Base-by-base conservation (phyloP, 306 rosid species). In the Prunus padus region DNA sequence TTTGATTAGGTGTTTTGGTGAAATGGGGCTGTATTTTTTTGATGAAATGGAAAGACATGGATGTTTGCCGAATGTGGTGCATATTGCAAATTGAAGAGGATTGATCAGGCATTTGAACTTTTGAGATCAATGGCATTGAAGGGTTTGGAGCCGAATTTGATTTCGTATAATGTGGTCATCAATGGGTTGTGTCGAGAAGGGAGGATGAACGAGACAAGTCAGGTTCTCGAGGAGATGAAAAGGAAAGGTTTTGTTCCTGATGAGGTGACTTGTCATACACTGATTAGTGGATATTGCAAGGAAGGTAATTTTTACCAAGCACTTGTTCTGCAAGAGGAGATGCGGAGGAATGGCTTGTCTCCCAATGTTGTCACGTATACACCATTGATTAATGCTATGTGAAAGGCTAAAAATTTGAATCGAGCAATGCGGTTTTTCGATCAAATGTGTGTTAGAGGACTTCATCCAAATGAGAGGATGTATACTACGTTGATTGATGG, bases 351-450 rank as follows among this genome's bases (percentile, higher is more conserved):
- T 75, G 97, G 95, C 11, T 83, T 88, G 82, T 86, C 91, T 51
- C 96, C 96, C 87, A 88, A 92, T 64, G 98, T 92, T 71, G 88
- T 92, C n/a, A n/a, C n/a, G n/a, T n/a, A n/a, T n/a, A 91, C 98
- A 11, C 83, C 78, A 87, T 87, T 94, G 85, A 91, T 93, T 40
- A 87, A 78, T 76, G 66, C 88, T 56, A 86, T 93, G 95, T 94
- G 97, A 42, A 95, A 92, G 91, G 89, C 85, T 37, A 86, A 87
- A 73, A 92, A 95, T 87, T 72, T 95, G 74, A 81, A 73, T 55
- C 85, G 98, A 0, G 97, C 93, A 0, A 55, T 90, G 79, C 93
- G 87, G 77, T 75, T 94, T 84, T 80, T 90, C 2, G 70, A 85
- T 77, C 95, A 86, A 79, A 95, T 95, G 95, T 86, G 55, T 46